Conservation (phyloP, 2,329 filamentous ascomycete genomes). For the Alternaria sp. region DNA sequence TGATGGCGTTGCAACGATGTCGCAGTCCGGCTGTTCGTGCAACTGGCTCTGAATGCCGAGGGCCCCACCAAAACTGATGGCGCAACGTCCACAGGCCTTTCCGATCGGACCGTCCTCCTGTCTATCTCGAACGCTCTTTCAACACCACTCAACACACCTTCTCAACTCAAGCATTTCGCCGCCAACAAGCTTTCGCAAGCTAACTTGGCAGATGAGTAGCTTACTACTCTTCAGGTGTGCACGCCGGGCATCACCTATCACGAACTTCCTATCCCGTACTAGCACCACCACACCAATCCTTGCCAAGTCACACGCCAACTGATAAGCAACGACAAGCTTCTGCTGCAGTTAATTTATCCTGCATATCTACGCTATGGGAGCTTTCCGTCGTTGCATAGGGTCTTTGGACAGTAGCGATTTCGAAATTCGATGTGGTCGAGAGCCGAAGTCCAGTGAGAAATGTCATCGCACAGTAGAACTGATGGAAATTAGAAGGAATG, state of each 20-base stretch:
- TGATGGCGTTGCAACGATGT: neutral
- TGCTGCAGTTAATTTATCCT: neutral
- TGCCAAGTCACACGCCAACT: conserved; percentile 8
- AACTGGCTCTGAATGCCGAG: neutral
- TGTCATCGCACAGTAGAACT: neutral
- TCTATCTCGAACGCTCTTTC: neutral
- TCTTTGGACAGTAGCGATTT: too few relatives aligned
- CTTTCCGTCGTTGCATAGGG: neutral
- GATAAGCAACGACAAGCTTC: conserved; percentile 10
- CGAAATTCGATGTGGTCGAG: neutral
- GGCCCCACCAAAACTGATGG: neutral
- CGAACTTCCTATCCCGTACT: conserved; percentile 3
- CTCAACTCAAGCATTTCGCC: neutral
- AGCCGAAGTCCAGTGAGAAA: neutral
- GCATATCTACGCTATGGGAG: neutral
- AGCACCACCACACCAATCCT: neutral
- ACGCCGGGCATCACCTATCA: neutral
- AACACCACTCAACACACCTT: neutral
- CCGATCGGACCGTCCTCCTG: neutral
- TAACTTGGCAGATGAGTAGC: neutral
- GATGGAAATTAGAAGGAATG: neutral
- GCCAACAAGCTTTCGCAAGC: neutral
- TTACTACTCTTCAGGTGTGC: neutral
- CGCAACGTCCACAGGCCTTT: neutral
- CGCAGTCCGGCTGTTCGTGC: neutral